A percentile compares a stretch with the other conserved stretches of the same genome.
Conservation (phyloP, 164 flowering plant species). For the Euptelea pleiosperma region DNA sequence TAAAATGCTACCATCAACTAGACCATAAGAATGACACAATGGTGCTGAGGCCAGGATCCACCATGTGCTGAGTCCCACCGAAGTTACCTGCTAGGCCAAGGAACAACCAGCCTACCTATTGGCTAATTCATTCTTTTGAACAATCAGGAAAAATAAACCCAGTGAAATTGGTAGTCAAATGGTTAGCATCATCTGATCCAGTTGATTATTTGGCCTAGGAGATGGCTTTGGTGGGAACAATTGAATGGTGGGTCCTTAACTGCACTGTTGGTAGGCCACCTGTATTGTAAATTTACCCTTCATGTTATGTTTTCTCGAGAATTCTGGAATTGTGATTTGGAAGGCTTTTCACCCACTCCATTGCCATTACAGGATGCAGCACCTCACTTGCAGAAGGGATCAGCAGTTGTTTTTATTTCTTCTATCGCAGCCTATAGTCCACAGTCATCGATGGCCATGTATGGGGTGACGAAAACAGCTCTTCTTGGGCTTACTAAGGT, state of each 20-base stretch:
- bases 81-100: background rate
- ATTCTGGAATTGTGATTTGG: background rate
- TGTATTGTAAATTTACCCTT: background rate
- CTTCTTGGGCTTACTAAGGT: constrained; percentile 99
- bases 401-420: constrained; percentile 75
- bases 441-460: constrained; percentile 67
- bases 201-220: background rate
- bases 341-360: background rate
- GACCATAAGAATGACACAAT: background rate
- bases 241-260: too few relatives aligned
- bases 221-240: too few relatives aligned
- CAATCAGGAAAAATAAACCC: background rate
- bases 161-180: too few relatives aligned
- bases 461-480: constrained; percentile 97
- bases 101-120: background rate
- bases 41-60: background rate
- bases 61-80: background rate
- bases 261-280: background rate
- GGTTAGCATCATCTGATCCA: background rate
- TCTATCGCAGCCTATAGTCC: constrained; percentile 73
- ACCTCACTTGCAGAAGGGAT: constrained; percentile 76
- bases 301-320: background rate
- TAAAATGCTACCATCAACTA: background rate
- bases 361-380: constrained; percentile 62
- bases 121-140: background rate